Evolutionary conservation across 2,329 filamentous ascomycete genomes (phyloP).

Genomic region (Hymenoscyphus repandus): DNA sequence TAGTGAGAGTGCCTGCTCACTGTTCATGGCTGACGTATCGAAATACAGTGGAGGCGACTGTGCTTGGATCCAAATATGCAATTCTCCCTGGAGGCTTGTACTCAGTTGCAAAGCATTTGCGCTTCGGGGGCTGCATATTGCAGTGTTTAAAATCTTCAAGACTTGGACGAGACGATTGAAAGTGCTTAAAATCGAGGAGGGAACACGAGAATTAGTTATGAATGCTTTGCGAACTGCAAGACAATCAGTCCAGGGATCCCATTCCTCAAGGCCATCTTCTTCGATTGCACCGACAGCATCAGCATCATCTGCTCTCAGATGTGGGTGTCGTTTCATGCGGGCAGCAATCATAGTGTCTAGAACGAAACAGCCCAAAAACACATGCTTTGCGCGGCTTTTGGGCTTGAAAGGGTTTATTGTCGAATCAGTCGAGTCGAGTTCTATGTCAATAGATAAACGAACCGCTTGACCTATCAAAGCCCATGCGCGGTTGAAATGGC

Average conservation of each 20-base stretch:
- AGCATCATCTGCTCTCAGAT: constrained; percentile 44
- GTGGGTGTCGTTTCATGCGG: constrained; percentile 44
- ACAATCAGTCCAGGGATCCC: constrained; percentile 64
- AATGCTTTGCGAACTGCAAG: constrained; percentile 32
- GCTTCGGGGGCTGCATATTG: constrained; percentile 16
- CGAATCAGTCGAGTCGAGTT: constrained; percentile 31
- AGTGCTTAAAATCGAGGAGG: constrained; percentile 31
- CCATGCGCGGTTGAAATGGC: constrained; percentile 55
- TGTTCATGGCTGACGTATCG: constrained; percentile 17
- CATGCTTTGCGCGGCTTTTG: constrained; percentile 34
- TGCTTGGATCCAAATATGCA: constrained; percentile 23
- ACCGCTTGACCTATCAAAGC: constrained; percentile 60
- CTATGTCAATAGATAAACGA: constrained; percentile 43
- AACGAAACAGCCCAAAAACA: constrained; percentile 54
- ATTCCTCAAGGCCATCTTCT: constrained; percentile 67
- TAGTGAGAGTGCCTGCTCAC: constrained; percentile 18
- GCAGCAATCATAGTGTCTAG: constrained; percentile 55
- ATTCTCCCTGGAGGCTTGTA: constrained; percentile 21
- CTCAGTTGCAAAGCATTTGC: constrained; percentile 15
- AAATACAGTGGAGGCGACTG: constrained; percentile 24
- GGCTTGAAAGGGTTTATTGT: constrained; percentile 20
- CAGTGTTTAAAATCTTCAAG: constrained; percentile 27
- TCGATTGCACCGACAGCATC: constrained; percentile 43
- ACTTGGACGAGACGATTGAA: constrained; percentile 32
- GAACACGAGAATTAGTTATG: constrained; percentile 22